Evolutionary conservation across 192 early-diverging fungal genomes (phyloP).

Genomic region (Podila epigama): DNA sequence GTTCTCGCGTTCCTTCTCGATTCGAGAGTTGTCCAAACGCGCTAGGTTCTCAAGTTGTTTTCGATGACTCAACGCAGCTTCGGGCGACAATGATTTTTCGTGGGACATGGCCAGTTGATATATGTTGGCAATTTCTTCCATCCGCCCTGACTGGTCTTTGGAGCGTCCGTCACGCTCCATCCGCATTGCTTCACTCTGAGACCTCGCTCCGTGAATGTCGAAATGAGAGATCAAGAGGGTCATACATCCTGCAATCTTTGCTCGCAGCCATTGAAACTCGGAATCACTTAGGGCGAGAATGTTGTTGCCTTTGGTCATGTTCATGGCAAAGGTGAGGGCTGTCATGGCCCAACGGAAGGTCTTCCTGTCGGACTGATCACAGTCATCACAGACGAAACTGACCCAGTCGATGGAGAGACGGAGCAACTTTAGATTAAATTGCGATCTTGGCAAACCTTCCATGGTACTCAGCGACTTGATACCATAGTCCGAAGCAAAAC

Average conservation of each 20-base stretch:
- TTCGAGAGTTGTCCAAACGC: conserved; percentile 62
- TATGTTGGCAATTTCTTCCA: conserved; percentile 36
- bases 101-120: conserved; percentile 41
- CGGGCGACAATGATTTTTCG: conserved; percentile 45
- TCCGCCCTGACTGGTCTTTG: conserved; percentile 18
- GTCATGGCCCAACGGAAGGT: conserved; percentile 87
- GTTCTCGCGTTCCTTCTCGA: conserved; percentile 52
- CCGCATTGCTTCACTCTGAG: conserved; percentile 45
- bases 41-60: conserved; percentile 46
- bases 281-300: conserved; percentile 72
- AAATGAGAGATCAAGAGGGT: conserved; percentile 83
- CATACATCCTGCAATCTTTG: conserved; percentile 81
- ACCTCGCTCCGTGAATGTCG: conserved; percentile 76
- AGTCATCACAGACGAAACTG: conserved; percentile 85
- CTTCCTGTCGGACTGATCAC: conserved; percentile 77
- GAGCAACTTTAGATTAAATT: conserved; percentile 71
- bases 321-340: conserved; percentile 86
- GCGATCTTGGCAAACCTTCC: conserved; percentile 55
- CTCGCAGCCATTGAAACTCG: conserved; percentile 75
- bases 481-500: conserved; percentile 76
- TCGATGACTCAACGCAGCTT: conserved; percentile 25
- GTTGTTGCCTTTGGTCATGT: conserved; percentile 73
- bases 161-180: conserved; percentile 36
- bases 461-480: conserved; percentile 53
- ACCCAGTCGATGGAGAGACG: conserved; percentile 87